Base-by-base conservation (phyloP, 495 filamentous ascomycete species). In the Penicillium malachiteum region DNA sequence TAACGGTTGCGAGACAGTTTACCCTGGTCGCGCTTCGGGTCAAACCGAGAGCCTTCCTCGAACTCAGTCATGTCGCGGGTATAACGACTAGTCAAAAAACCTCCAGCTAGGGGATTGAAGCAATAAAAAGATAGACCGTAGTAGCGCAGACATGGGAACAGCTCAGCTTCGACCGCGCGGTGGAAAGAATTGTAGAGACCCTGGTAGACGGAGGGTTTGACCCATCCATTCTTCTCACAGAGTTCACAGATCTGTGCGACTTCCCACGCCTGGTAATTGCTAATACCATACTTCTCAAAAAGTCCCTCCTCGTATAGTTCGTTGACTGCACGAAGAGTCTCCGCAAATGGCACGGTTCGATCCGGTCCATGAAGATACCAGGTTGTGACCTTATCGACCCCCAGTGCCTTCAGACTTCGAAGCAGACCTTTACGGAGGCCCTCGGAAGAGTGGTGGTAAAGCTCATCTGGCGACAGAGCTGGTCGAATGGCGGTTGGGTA, bases 381-480 rank as follows among this genome's bases (percentile, higher is more conserved):
- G 43, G 93, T 87, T 65, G 96, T 90, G 0, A 96, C 85, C 48
- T 74, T 76, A 44, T 92, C 82, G 0, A 87, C 84, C 5, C 81
- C 80, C 18, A 96, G 69, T 65, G 90, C 87, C 48, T 73, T 80
- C 55, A 96, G 68, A 16, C 80, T 85, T 9, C 64, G 78, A 38
- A 86, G 75, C 17, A 90, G 67, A 7, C 78, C 76, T 64, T 81
- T 75, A 21, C 76, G 74, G 5, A 93, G 70, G 40, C 75, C 74
- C 5, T 81, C 78, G 3, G 79, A 71, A 46, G 78, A 76, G 66
- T 92, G 87, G 0, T 56, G 67, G 5, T 84, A 83, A 0, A 78
- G 72, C 7, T 69, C 48, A n/a, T 26, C 21, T 2, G 40, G 50
- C 0, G 91, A 9, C 11, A 32, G 4, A 7, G 13, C 44, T 7